phyloP scores from a whole-genome alignment of 176 grass and related monocot genomes.

The Oryza officinalis region DNA sequence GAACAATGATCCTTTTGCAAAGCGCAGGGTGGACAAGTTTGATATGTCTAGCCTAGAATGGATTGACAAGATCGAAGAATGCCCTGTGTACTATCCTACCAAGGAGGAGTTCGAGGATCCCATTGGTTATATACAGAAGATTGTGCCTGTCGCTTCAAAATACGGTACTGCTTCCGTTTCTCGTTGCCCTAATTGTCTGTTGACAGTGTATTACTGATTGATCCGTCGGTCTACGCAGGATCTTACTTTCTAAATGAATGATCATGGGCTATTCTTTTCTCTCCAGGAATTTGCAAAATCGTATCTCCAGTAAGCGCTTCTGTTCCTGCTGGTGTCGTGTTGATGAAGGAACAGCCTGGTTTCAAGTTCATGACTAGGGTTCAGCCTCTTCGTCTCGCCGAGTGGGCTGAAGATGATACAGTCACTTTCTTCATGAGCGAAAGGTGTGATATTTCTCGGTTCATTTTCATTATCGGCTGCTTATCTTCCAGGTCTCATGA shows the following conservation, averaged over 20 bases:
- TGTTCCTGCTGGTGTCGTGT: conserved; percentile 83
- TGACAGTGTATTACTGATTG: not conserved
- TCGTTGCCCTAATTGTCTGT: not conserved
- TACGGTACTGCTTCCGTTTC: conserved; percentile 49
- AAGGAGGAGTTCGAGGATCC: conserved; percentile 88
- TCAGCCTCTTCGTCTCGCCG: conserved; percentile 86
- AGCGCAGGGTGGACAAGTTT: conserved; percentile 73
- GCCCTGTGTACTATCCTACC: conserved; percentile 80
- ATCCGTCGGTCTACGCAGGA: not conserved
- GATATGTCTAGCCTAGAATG: conserved; percentile 83
- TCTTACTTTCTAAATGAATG: not conserved
- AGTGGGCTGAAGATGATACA: conserved; percentile 84
- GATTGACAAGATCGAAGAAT: conserved; percentile 83
- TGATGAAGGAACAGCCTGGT: conserved; percentile 81
- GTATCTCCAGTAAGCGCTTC: conserved; percentile 70
- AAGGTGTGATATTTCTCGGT: conserved; percentile 55
- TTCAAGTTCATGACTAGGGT: conserved; percentile 98
- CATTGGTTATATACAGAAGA: conserved; percentile 81
- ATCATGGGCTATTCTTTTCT: not conserved
- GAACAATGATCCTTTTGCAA: conserved; percentile 64
- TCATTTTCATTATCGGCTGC: conserved; percentile 8
- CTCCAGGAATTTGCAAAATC: conserved; percentile 96
- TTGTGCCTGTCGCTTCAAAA: conserved; percentile 69
- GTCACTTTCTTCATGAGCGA: conserved; percentile 96
- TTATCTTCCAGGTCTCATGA: conserved; percentile 12